Evolutionary conservation across 768 basidiomycete genomes (phyloP).

Genomic region (Agrocybe chaxingu): DNA sequence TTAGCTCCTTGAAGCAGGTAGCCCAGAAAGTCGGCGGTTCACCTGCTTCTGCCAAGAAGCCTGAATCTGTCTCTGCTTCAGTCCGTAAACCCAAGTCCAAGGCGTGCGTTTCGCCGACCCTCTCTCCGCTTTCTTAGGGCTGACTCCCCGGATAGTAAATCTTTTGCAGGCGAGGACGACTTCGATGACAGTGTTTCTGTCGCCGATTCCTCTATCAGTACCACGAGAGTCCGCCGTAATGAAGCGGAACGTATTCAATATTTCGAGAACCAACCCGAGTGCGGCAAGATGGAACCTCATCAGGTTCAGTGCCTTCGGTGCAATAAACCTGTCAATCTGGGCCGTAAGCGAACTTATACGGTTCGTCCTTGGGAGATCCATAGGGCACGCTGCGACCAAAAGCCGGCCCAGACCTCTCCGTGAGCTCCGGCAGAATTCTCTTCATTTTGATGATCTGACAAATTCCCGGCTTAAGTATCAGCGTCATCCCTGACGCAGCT

Average conservation of each 20-base stretch:
- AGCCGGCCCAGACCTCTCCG: constrained; percentile 21
- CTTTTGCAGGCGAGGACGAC: constrained; percentile 32
- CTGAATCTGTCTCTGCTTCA: constrained; percentile 9
- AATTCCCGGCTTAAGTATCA: constrained; percentile 19
- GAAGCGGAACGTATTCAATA: constrained; percentile 64
- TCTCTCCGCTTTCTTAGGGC: neutral
- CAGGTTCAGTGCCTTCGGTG: constrained; percentile 60
- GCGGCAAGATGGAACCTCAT: constrained; percentile 53
- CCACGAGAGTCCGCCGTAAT: constrained; percentile 44
- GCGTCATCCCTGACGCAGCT: constrained; percentile 13
- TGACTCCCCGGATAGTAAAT: constrained; percentile 14
- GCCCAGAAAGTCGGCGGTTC: constrained; percentile 17
- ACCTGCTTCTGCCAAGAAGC: constrained; percentile 13
- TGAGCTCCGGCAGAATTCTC: constrained; percentile 6
- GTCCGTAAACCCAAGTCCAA: constrained; percentile 20
- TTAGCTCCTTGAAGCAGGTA: constrained; percentile 29
- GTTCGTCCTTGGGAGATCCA: constrained; percentile 64
- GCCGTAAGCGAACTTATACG: constrained; percentile 51
- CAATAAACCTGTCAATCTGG: constrained; percentile 52
- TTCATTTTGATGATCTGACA: neutral
- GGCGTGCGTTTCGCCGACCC: constrained; percentile 17
- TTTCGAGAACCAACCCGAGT: constrained; percentile 60
- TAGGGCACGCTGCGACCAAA: constrained; percentile 49
- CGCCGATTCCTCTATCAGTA: constrained; percentile 47
- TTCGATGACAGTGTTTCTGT: constrained; percentile 50